phyloP scores from a whole-genome alignment of 768 basidiomycete genomes.

The Clavaria fumosa region DNA sequence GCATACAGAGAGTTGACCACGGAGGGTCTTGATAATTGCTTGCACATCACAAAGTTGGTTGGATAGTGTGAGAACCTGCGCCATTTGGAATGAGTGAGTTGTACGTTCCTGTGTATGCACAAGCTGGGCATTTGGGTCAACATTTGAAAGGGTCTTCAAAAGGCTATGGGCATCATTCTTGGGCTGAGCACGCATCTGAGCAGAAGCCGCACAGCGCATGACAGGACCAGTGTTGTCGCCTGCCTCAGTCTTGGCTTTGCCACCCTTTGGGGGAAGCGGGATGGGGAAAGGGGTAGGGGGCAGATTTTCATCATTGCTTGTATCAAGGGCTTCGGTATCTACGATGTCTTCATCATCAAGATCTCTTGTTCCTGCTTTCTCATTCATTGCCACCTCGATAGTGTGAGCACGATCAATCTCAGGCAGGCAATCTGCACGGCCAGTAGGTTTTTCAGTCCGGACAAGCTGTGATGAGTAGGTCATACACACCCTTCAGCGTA shows the following conservation, averaged over 20 bases:
- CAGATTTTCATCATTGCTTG: conserved; percentile 2
- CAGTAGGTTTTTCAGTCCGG: conserved; percentile 18
- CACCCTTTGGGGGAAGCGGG: neutral
- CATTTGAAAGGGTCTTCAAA: neutral
- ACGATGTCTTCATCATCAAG: conserved; percentile 11
- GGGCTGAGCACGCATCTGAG: too few species aligned
- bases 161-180: conserved; percentile 1
- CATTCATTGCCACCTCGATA: conserved; percentile 13
- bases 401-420: conserved; percentile 13
- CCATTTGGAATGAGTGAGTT: neutral
- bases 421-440: conserved; percentile 13
- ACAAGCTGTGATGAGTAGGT: conserved; percentile 10
- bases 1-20: neutral
- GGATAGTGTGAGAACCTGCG: conserved; percentile 1
- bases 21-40: neutral
- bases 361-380: conserved; percentile 10
- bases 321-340: conserved; percentile 1
- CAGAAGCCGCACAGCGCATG: neutral
- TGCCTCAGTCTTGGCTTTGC: neutral
- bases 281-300: neutral
- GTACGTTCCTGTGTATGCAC: conserved; percentile 1
- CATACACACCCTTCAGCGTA: too few species aligned
- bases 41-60: conserved; percentile 3
- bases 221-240: neutral
- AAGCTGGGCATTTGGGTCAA: conserved; percentile 1